Evolutionary conservation across 2,329 filamentous ascomycete genomes (phyloP).

Genomic region (Teratosphaeria destructans): DNA sequence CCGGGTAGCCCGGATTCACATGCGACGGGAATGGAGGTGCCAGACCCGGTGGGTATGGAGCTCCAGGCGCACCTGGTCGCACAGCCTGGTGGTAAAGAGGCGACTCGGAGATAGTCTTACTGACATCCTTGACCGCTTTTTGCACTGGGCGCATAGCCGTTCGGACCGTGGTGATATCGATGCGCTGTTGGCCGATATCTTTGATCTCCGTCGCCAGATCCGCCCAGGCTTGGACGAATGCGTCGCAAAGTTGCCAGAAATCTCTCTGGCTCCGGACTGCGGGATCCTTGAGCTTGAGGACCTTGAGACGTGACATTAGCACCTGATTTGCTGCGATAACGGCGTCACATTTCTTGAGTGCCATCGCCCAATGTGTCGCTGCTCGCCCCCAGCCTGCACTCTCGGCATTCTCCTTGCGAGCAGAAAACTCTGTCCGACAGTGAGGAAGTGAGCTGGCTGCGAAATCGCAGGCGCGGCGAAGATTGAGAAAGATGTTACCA

Average conservation of each 20-base stretch:
- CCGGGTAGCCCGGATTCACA: conserved; percentile 14
- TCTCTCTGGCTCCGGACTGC: conserved; percentile 55
- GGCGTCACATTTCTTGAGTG: conserved; percentile 61
- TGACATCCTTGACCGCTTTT: conserved; percentile 70
- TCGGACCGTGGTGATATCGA: conserved; percentile 54
- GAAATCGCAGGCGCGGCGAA: conserved; percentile 63
- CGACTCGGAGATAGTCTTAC: conserved; percentile 56
- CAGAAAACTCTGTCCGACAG: conserved; percentile 56
- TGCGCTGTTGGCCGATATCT: conserved; percentile 25
- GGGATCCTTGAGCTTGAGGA: conserved; percentile 77
- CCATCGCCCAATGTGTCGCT: conserved; percentile 51
- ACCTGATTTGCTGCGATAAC: conserved; percentile 64
- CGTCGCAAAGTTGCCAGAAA: conserved; percentile 62
- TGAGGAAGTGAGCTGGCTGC: conserved; percentile 61
- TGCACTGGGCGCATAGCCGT: conserved; percentile 70
- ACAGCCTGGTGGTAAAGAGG: conserved; percentile 49
- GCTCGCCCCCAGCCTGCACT: conserved; percentile 25
- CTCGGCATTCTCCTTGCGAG: conserved; percentile 53
- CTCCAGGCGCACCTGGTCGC: conserved; percentile 24
- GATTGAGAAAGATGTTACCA: conserved; percentile 68
- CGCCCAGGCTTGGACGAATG: conserved; percentile 60
- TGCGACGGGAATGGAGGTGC: conserved; percentile 21
- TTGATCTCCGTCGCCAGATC: conserved; percentile 55
- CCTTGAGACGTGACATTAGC: conserved; percentile 61
- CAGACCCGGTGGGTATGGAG: conserved; percentile 14